Evolutionary conservation across 2,329 filamentous ascomycete genomes (phyloP), one percentile per base, ranked within the genome.

Genomic region (Sporothrix phasma): DNA sequence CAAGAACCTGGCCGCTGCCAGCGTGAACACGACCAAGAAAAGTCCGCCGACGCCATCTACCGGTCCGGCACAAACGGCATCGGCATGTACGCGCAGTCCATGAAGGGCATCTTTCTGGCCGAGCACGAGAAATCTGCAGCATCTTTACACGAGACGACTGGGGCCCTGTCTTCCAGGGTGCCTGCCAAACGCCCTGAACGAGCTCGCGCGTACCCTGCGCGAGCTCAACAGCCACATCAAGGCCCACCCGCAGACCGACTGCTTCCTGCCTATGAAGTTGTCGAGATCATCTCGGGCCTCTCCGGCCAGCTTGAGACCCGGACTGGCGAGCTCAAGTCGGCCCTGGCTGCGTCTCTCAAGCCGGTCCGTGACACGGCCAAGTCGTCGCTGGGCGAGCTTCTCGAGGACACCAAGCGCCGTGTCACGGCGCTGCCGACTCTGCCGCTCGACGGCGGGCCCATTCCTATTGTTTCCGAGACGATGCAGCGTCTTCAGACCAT

Each of bases 281-380:
- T 95, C 37, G 93, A 96, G 71, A 90, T 97, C 66, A 85, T 97
- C 54, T 89, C 90, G 0, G 83, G 83, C 13, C 81, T 96, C 56
- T 92, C 91, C 2, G 87, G 87, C 64, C 87, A 88, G 45, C 78
- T 99, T 3, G 93, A 96, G 67, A 83, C 84, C 4, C 86, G 88
- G 66, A 96, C 92, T 0, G 67, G 67, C 2, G 91, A 96, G 71
- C 81, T 97, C 65, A 96, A 96, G 73, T 80, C 84, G 34, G 84
- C 90, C 5, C 84, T 99, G 61, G 87, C 90, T 5, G 90, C 95
- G 63, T 90, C 91, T 8, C 78, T 97, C 15, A 92, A 94, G 70
- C 94, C 94, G 0, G 84, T 97, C 11, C 86, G 92, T 22, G 93
- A 97, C 73, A 97, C 93, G 0, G 93, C 90, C 45, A 97, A 97